Conservation (phyloP, 768 basidiomycete species). For the Zangia roseola region DNA sequence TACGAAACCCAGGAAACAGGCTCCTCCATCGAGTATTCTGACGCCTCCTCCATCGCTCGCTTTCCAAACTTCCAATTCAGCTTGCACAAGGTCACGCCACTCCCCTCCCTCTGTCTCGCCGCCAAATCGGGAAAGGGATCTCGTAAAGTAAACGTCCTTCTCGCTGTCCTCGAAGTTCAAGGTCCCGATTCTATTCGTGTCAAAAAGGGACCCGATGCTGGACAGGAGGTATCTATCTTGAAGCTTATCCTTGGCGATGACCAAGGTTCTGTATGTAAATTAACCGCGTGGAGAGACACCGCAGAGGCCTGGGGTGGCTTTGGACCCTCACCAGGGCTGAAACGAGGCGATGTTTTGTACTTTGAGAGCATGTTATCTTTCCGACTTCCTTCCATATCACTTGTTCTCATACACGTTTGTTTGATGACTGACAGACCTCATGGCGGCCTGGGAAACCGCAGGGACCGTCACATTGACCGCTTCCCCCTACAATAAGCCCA, state of each 20-base stretch:
- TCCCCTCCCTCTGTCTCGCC: constrained; percentile 39
- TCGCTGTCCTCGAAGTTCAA: constrained; percentile 73
- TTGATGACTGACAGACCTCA: constrained; percentile 45
- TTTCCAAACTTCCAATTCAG: constrained; percentile 78
- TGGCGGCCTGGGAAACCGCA: constrained; percentile 43
- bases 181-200: constrained; percentile 68
- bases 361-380: constrained; percentile 57
- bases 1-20: constrained; percentile 44
- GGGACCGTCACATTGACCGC: constrained; percentile 57
- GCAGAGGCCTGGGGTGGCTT: constrained; percentile 69
- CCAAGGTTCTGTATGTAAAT: constrained; percentile 61
- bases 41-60: constrained; percentile 66
- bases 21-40: constrained; percentile 55
- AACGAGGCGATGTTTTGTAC: constrained; percentile 70
- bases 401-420: constrained; percentile 18
- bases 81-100: constrained; percentile 54
- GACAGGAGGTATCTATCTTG: constrained; percentile 64
- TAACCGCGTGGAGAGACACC: constrained; percentile 77
- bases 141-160: constrained; percentile 55
- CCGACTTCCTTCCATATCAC: constrained; percentile 6
- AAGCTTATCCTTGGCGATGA: constrained; percentile 77
- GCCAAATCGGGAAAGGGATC: constrained; percentile 36
- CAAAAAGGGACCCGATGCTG: constrained; percentile 69
- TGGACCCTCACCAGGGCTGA: constrained; percentile 42
- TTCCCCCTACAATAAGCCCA: constrained; percentile 64